phyloP scores from a whole-genome alignment of 2,329 filamentous ascomycete species.

The Botrytis byssoidea region DNA sequence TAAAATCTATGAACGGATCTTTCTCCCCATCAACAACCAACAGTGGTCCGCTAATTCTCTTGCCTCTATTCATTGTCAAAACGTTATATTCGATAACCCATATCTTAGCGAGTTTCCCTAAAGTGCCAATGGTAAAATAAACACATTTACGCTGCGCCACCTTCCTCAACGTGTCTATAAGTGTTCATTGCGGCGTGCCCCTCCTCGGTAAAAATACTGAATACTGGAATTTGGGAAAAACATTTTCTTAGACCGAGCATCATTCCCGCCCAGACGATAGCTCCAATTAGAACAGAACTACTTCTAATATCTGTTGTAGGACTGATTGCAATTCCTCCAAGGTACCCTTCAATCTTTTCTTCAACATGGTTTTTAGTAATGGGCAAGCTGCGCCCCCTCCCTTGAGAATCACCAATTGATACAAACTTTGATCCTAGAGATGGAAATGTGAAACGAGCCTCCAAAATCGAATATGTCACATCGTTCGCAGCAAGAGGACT shows the following conservation, averaged over 20 bases:
- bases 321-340: constrained; percentile 19
- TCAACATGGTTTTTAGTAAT: constrained; percentile 35
- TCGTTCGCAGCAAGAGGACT: constrained; percentile 45
- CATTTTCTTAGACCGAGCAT: not conserved
- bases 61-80: not conserved
- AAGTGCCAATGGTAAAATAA: not conserved
- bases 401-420: constrained; percentile 48
- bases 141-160: not conserved
- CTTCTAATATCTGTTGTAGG: not conserved
- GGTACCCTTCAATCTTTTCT: constrained; percentile 22
- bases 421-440: constrained; percentile 44
- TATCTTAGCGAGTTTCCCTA: not conserved
- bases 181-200: no score
- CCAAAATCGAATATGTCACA: constrained; percentile 44
- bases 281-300: not conserved
- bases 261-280: not conserved
- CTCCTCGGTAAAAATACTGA: not conserved
- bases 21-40: not conserved
- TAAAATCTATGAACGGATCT: not conserved
- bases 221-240: not conserved
- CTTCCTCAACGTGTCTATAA: not conserved
- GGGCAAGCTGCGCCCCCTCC: constrained; percentile 46
- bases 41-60: not conserved
- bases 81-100: not conserved
- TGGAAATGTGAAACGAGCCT: constrained; percentile 45